Conservation (phyloP, 225 moss, liverwort and hornwort genomes). For the Antitrichia curtipendula region DNA sequence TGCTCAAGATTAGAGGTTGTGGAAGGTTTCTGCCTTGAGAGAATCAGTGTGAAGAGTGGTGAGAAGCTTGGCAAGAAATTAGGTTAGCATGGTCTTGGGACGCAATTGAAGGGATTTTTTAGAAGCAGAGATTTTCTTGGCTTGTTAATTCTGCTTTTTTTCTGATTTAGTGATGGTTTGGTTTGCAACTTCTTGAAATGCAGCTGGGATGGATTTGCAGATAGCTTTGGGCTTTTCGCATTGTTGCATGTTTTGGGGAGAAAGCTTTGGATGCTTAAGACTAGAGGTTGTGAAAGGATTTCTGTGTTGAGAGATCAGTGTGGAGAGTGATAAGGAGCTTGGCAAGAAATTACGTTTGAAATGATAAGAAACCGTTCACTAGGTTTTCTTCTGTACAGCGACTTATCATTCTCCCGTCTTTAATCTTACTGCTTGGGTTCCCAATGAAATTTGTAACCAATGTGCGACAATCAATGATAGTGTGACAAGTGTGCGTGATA, state of each 20-base stretch:
- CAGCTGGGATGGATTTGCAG: background rate
- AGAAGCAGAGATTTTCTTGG: background rate
- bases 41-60: background rate
- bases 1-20: background rate
- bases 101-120: background rate
- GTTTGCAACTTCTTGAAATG: background rate
- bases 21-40: background rate
- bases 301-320: background rate
- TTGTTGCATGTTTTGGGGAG: background rate
- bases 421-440: too few relatives aligned
- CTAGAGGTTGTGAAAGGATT: background rate
- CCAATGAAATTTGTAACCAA: background rate
- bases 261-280: background rate
- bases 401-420: background rate
- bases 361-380: background rate
- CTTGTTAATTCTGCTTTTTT: background rate
- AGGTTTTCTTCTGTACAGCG: background rate
- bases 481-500: background rate
- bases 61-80: background rate
- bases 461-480: background rate
- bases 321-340: background rate
- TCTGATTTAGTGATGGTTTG: background rate
- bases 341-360: background rate
- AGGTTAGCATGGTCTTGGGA: background rate
- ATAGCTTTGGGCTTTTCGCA: background rate